Evolutionary conservation across 208 protist genomes (phyloP).

Genomic region (Strigomonas culicis): DNA sequence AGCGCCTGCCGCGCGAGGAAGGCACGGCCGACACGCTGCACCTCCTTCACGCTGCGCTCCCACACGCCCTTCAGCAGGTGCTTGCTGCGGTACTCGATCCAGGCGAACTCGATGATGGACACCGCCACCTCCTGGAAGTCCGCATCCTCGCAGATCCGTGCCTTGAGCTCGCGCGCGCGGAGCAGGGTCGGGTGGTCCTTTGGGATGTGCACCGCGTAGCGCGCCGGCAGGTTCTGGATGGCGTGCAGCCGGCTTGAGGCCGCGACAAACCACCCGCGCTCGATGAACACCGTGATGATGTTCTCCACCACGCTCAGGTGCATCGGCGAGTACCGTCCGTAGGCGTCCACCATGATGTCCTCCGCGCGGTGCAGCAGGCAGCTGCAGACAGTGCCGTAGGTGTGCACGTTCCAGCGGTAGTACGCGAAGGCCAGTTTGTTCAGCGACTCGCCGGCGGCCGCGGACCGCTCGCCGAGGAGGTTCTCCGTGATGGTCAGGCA

Average conservation of each 20-base stretch:
- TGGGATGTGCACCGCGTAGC: conserved; percentile 34
- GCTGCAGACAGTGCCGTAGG: conserved; percentile 39
- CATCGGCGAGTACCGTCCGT: conserved; percentile 33
- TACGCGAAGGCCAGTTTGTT: conserved; percentile 56
- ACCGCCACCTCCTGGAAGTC: conserved; percentile 30
- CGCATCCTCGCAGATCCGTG: conserved; percentile 16
- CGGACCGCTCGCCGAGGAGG: conserved; percentile 30
- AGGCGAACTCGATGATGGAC: conserved; percentile 39
- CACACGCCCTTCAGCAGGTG: conserved; percentile 30
- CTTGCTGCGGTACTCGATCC: conserved; percentile 34
- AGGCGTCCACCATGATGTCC: conserved; percentile 31
- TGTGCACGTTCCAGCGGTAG: conserved; percentile 42
- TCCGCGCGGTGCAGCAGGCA: conserved; percentile 54
- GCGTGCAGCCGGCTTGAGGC: conserved; percentile 34
- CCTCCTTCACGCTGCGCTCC: conserved; percentile 32
- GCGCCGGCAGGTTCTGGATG: conserved; percentile 27
- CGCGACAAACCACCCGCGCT: conserved; percentile 39
- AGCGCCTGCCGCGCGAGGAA: conserved; percentile 25
- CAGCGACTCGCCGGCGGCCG: conserved; percentile 33
- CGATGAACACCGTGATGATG: conserved; percentile 43
- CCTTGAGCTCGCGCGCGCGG: conserved; percentile 28
- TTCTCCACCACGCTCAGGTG: conserved; percentile 50
- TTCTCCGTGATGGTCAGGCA: conserved; percentile 34
- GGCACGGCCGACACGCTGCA: conserved; percentile 47
- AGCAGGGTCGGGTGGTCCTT: conserved; percentile 43